Evolutionary conservation across 768 basidiomycete species (phyloP).

Genomic region (Flagelloscypha sp.): DNA sequence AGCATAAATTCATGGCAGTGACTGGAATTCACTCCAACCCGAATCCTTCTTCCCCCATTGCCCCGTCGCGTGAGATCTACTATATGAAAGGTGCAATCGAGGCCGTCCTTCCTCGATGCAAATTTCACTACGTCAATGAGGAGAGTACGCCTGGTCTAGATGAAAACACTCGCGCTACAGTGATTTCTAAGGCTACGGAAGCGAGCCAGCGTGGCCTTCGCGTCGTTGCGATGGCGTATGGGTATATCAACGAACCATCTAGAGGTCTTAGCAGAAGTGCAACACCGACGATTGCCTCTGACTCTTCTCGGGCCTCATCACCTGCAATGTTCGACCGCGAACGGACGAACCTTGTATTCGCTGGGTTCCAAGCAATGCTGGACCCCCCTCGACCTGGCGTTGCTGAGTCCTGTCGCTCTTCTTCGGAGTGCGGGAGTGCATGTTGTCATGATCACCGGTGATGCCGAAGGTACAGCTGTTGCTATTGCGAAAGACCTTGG

Average conservation of each 20-base stretch:
- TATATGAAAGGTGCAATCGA: constrained; percentile 94
- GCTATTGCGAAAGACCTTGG: constrained; percentile 85
- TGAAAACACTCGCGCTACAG: constrained; percentile 52
- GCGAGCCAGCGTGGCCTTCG: constrained; percentile 74
- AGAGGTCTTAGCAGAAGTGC: constrained; percentile 13
- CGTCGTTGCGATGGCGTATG: constrained; percentile 89
- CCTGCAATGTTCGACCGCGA: constrained; percentile 18
- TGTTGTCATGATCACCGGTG: constrained; percentile 98
- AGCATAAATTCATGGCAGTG: constrained; percentile 90
- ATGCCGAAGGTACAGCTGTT: constrained; percentile 84
- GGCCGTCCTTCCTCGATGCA: constrained; percentile 75
- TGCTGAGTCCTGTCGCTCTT: constrained; percentile 75
- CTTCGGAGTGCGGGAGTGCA: constrained; percentile 84
- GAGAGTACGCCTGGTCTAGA: constrained; percentile 83
- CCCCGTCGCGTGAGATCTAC: constrained; percentile 57
- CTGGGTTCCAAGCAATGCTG: constrained; percentile 90
- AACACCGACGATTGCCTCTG: constrained; percentile 17
- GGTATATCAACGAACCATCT: constrained; percentile 41
- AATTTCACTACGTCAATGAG: constrained; percentile 83
- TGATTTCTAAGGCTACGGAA: constrained; percentile 61
- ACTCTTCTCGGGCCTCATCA: constrained; percentile 21
- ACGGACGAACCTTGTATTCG: constrained; percentile 68
- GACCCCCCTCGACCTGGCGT: constrained; percentile 94
- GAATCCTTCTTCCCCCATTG: constrained; percentile 16
- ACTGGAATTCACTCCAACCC: constrained; percentile 56